These are phyloP conservation scores for Rosa chinensis DNA, from an alignment of 306 rosid genomes.

Conservation along the genomic window DNA sequence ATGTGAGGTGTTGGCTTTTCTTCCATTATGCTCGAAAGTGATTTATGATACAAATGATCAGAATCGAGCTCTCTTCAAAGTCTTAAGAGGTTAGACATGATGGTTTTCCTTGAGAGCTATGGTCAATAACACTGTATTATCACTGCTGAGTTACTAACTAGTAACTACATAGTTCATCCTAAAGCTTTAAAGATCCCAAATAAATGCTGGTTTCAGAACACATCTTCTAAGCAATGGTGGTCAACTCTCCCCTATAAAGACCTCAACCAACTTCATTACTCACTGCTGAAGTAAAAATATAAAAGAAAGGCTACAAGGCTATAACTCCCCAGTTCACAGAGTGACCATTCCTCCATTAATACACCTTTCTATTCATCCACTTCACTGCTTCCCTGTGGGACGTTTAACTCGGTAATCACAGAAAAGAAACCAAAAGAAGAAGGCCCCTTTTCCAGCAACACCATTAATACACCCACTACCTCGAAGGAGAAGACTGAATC, in stretches of 20 bases:
- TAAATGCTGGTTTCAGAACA: not conserved
- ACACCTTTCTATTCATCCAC: not conserved
- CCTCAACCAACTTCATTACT: conserved; percentile 14
- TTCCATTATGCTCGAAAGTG: not conserved
- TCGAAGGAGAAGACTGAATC: not conserved
- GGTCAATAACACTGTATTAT: not conserved
- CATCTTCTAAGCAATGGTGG: not conserved
- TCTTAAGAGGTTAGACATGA: not conserved
- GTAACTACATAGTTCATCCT: not conserved
- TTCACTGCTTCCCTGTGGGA: conserved; percentile 20
- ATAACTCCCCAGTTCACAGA: conserved; percentile 16
- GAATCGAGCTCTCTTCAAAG: not conserved
- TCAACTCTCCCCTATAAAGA: not conserved
- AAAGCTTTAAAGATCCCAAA: not conserved
- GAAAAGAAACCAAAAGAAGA: not conserved
- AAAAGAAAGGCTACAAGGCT: not conserved
- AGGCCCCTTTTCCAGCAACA: not conserved
- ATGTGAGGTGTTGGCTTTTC: not conserved
- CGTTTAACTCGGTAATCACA: conserved; percentile 13
- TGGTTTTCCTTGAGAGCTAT: not conserved
- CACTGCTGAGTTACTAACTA: not conserved
- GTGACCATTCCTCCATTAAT: conserved; percentile 24
- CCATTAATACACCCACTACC: not conserved
- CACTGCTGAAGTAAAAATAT: not conserved
- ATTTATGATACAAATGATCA: not conserved